Conservation (phyloP, 2,329 filamentous ascomycete genomes). For the Westerdykella aurantiaca region DNA sequence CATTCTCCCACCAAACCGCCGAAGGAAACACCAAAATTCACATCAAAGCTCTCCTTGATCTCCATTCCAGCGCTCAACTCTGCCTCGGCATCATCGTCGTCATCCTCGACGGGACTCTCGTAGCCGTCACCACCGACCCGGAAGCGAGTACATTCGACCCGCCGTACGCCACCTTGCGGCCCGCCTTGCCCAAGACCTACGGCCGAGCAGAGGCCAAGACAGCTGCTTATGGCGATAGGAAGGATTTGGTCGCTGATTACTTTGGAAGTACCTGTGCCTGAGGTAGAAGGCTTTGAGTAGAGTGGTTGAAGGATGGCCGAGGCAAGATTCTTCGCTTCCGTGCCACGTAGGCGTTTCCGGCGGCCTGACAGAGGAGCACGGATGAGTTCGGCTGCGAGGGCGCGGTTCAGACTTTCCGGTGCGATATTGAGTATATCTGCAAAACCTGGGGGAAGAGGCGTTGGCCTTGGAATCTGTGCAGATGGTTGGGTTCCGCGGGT, state of each 20-base stretch:
- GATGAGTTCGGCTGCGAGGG: constrained; percentile 43
- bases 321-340: constrained; percentile 45
- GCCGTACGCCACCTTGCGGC: constrained; percentile 30
- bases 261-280: constrained; percentile 19
- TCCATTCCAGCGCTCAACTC: not conserved
- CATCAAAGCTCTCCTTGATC: constrained; percentile 40
- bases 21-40: constrained; percentile 40
- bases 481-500: constrained; percentile 20
- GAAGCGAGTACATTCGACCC: constrained; percentile 40
- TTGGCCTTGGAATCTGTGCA: constrained; percentile 18
- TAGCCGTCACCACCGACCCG: constrained; percentile 38
- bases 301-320: constrained; percentile 39
- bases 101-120: constrained; percentile 38
- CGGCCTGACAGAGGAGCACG: constrained; percentile 42
- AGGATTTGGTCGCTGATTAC: constrained; percentile 33
- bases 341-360: constrained; percentile 38
- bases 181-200: constrained; percentile 37
- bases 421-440: constrained; percentile 18
- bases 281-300: constrained; percentile 24
- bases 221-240: constrained; percentile 39
- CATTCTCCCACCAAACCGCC: constrained; percentile 41
- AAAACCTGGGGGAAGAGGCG: constrained; percentile 6
- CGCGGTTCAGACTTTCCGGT: constrained; percentile 42
- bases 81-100: constrained; percentile 27
- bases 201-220: constrained; percentile 33